A percentile compares a stretch with the other conserved stretches of the same genome.
These are phyloP conservation scores for Marasmius sp. DNA, from an alignment of 1,284 basidiomycete genomes.

Conservation along the genomic window DNA sequence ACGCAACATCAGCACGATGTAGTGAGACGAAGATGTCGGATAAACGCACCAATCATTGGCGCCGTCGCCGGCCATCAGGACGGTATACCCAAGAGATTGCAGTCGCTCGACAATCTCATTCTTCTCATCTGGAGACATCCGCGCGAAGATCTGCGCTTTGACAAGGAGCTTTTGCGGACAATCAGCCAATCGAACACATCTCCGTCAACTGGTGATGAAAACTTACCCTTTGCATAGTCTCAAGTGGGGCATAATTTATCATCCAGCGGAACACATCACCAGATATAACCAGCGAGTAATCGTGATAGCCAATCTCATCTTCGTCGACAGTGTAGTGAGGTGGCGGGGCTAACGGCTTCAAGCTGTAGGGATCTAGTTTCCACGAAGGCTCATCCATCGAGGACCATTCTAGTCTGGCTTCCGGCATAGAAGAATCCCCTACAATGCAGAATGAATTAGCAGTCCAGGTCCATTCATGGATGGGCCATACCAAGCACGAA, in stretches of 20 bases:
- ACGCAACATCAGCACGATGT: not conserved
- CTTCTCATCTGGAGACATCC: conserved; percentile 99
- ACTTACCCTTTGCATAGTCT: conserved; percentile 88
- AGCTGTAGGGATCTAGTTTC: conserved; percentile 86
- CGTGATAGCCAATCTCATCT: conserved; percentile 74
- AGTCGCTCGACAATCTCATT: conserved; percentile 97
- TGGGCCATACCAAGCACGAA: conserved; percentile 69
- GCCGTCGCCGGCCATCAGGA: conserved; percentile 98
- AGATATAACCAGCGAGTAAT: conserved; percentile 91
- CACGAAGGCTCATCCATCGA: conserved; percentile 88
- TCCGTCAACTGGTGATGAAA: not conserved
- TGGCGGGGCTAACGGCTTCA: conserved; percentile 75
- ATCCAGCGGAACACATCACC: conserved; percentile 99
- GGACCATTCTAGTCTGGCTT: conserved; percentile 85
- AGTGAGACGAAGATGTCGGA: not conserved
- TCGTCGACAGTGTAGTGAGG: conserved; percentile 66
- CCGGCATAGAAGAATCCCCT: conserved; percentile 63
- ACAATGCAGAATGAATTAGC: not conserved
- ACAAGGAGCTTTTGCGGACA: conserved; percentile 82
- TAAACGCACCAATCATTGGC: conserved; percentile 83
- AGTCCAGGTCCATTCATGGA: not conserved
- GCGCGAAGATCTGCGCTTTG: conserved; percentile 94
- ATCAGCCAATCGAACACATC: not conserved
- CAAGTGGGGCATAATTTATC: conserved; percentile 91
- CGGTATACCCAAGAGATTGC: conserved; percentile 92